Evolutionary conservation across 768 basidiomycete genomes (phyloP), one percentile per base, ranked within the genome.

Genomic region (Phylloporus scabripes): DNA sequence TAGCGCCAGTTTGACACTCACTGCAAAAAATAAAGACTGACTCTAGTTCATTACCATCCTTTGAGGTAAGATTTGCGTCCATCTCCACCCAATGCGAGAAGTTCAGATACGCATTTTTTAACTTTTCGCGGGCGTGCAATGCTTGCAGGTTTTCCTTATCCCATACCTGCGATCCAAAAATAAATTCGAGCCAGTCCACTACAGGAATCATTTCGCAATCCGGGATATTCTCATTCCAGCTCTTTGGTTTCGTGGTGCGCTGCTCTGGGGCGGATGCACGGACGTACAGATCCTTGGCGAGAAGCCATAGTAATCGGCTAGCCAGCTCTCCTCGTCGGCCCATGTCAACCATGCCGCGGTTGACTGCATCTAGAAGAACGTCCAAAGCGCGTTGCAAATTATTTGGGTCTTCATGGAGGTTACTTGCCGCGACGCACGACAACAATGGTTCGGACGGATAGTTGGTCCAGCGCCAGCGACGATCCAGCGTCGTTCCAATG

Each of bases 31-130:
- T 3, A 21, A 21, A 24, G 14, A 48, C 53, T 1, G 1, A 59
- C 50, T 15, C 6, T 7, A 45, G n/a, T 24, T 37, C 42, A 6
- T 18, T 20, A 2, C 21, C 10, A 12, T 42, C 37, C 12, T 23
- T 11, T 6, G 51, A 41, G 18, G 23, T n/a, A 2, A 61, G 23
- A 17, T 48, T 40, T 10, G 10, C 26, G 7, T 45, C 28, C 56
- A 60, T 60, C 5, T 42, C 39, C n/a, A 53, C 10, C 51, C 56
- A 54, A 23, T 60, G 54, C 9, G 46, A 60, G 14, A 59, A 51
- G 15, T 49, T 43, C 7, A 57, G 1, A 24, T 51, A 54, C 0
- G 52, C 54, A 20, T 55, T 23, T 23, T 49, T 1, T 18, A 62
- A 53, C 7, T 2, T 29, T 3, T 37, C 9, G 20, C 45, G 48